These are phyloP conservation scores for Psophocarpus tetragonolobus DNA, from an alignment of 306 rosid genomes.

Conservation along the genomic window DNA sequence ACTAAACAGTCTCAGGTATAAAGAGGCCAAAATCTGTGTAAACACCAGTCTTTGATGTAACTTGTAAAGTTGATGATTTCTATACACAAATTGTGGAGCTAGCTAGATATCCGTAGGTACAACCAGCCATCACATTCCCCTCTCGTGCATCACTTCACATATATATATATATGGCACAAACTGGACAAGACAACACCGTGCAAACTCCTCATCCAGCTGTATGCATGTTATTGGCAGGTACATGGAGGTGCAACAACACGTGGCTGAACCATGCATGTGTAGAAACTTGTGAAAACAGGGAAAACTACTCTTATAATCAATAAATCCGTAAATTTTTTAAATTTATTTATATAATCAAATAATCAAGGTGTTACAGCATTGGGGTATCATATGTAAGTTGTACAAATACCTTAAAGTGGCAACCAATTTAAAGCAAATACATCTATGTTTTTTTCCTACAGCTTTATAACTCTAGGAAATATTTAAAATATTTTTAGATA, in stretches of 20 bases:
- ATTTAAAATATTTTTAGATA: too few relatives aligned
- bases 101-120: conserved; percentile 81
- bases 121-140: conserved; percentile 91
- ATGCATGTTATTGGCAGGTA: conserved; percentile 87
- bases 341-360: too few relatives aligned
- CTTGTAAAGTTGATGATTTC: too few relatives aligned
- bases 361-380: too few relatives aligned
- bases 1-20: conserved; percentile 69
- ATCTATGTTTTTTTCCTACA: too few relatives aligned
- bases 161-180: conserved; percentile 89
- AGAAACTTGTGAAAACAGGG: conserved; percentile 58
- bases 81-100: conserved; percentile 85
- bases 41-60: conserved; percentile 82
- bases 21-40: conserved; percentile 83
- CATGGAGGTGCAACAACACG: conserved; percentile 58
- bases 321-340: background rate
- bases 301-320: background rate
- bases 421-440: too few relatives aligned
- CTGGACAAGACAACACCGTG: conserved; percentile 83
- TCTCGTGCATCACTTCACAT: conserved; percentile 91
- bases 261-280: conserved; percentile 91
- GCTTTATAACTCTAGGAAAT: too few relatives aligned
- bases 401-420: too few relatives aligned
- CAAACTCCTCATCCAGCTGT: conserved; percentile 87
- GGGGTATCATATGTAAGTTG: too few relatives aligned